Conservation (phyloP, 208 protist genomes). For the Novymonas esmeraldas region DNA sequence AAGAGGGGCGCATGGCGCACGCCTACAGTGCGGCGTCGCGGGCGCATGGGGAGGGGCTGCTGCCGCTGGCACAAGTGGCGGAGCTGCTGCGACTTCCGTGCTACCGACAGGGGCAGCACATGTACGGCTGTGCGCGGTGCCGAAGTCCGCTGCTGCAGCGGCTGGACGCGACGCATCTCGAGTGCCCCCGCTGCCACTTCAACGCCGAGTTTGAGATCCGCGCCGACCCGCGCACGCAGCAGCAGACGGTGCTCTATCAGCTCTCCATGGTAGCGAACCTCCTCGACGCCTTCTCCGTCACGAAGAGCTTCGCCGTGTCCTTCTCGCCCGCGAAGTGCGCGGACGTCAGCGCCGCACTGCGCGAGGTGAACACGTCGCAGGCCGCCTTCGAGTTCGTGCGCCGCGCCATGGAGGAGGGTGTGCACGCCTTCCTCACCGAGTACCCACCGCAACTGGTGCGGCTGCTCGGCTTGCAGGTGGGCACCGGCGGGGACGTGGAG, state of each 20-base stretch:
- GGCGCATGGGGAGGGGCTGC: conserved; percentile 26
- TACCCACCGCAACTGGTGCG: conserved; percentile 36
- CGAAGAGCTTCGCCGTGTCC: conserved; percentile 43
- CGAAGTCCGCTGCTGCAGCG: conserved; percentile 42
- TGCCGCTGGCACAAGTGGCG: conserved; percentile 33
- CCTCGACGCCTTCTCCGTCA: conserved; percentile 60
- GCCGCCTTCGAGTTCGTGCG: conserved; percentile 43
- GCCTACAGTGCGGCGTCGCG: conserved; percentile 32
- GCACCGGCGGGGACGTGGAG: conserved; percentile 31
- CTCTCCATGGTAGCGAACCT: conserved; percentile 50
- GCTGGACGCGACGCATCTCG: conserved; percentile 30
- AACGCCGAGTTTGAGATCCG: conserved; percentile 71
- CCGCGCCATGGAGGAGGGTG: conserved; percentile 48
- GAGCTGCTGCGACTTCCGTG: conserved; percentile 40
- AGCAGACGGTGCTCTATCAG: conserved; percentile 66
- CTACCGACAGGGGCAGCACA: conserved; percentile 35
- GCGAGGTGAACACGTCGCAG: conserved; percentile 31
- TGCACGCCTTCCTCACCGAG: conserved; percentile 43
- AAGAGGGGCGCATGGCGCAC: conserved; percentile 41
- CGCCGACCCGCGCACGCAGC: conserved; percentile 42
- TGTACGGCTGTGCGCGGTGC: conserved; percentile 72
- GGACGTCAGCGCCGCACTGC: conserved; percentile 39
- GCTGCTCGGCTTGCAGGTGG: conserved; percentile 59
- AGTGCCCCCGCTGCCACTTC: conserved; percentile 74
- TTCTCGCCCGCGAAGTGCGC: conserved; percentile 30